Base-by-base conservation (phyloP, 768 basidiomycete species). In the Hygrophorus pudorinus region DNA sequence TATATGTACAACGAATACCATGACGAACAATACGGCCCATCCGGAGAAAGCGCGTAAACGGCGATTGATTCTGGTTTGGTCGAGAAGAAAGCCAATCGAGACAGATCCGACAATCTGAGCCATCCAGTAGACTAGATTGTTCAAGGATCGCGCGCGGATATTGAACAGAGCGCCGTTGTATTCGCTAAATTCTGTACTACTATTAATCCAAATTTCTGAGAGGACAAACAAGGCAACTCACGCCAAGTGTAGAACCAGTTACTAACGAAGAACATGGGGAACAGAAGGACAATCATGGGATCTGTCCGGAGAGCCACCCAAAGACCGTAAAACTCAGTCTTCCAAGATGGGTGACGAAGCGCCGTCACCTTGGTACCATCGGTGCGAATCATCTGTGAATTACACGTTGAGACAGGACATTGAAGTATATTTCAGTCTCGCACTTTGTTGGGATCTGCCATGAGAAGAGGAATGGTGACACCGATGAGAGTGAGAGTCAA, bases 201-300 rank as follows among this genome's bases (percentile, higher is more conserved):
- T 13, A 14, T 40, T 30, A 16, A 38, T 24, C 29, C 17, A 21
- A 17, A 42, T 28, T 28, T 21, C 8, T 5, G 32, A 14, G 14
- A 27, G 20, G 44, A 11, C 43, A 43, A 29, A 34, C 20, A 16
- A 38, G 17, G 41, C 29, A 2, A 59, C 79, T 56, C 48, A 85
- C 83, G 85, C 83, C 83, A 88, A 2, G 85, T 81, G 56, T 87
- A 87, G 63, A 87, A 87, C 75, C 82, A 88, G 59, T 88, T 88
- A 33, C 79, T 82, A 6, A 82, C 76, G 44, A 87, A 76, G 62
- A 89, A 88, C 80, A 89, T 84, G 10, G 87, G 88, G 67, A 90
- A 85, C 14, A 89, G 71, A 3, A 86, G 63, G 12, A 88, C 48
- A 52, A 91, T 76, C 62, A 71, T 67, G 0, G 83, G 84, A 54